Evolutionary conservation across 257 asterid genomes (phyloP), one percentile per base, ranked within the genome.

Genomic region (Nicotiana benthamiana): DNA sequence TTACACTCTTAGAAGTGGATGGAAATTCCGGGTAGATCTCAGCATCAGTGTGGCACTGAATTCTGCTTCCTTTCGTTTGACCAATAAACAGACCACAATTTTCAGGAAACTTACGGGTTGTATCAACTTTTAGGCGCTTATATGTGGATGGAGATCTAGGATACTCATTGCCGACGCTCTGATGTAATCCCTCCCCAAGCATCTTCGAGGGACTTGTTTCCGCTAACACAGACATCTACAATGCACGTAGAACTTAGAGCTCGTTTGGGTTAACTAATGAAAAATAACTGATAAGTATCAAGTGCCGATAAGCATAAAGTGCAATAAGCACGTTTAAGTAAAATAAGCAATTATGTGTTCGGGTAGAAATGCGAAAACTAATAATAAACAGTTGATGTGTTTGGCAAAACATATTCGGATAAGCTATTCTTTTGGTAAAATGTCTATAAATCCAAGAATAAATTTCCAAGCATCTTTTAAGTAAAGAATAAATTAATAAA

Each of bases 1-100:
- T 81, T 32, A 30, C 64, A 51, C 5, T 79, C 87, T 82, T 82
- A 75, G 80, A 48, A 81, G 46, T 26, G 40, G 59, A 70, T n/a
- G 80, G 78, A 40, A n/a, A 26, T 13, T 70, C 59, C 36, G 3
- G 54, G 56, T 40, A 40, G 3, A 11, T 68, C 28, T 67, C 28
- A 7, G 27, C 27, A 9, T 57, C 27, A 57, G 27, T 26, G 22
- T 18, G 1, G 27, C 75, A 1, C n/a, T 18, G 62, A 56, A 18
- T 56, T 67, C 30, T 11, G 77, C 57, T 70, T 70, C 36, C 78
- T 0, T 24, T 4, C 40, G 4, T 72, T 72, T 72, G 2, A 24
- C 13, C 4, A 7, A 72, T 36, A 43, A 72, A 46, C 48, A 32
- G 40, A 46, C 78, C 78, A 72, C 78, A 72, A 72, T 46, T 72